Percentiles rank a stretch among this genome's conserved stretches.
phyloP scores from a whole-genome alignment of 2,329 filamentous ascomycete genomes.

The Paraphaeosphaeria sporulosa region DNA sequence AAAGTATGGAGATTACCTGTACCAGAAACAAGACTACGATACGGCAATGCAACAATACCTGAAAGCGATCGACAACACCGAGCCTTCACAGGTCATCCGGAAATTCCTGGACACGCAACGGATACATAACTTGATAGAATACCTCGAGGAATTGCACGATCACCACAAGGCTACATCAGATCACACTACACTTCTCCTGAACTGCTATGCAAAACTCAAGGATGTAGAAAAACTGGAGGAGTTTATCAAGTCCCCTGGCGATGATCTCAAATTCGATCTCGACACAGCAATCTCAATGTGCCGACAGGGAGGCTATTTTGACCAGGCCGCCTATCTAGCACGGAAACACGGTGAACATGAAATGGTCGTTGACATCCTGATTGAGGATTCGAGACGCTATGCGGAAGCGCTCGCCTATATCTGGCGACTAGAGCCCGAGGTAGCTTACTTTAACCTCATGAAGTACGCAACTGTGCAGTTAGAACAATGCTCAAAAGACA shows the following conservation, averaged over 20 bases:
- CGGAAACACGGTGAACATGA: constrained; percentile 94
- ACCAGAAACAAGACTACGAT: constrained; percentile 95
- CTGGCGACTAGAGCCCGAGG: constrained; percentile 81
- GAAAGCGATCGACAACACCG: constrained; percentile 92
- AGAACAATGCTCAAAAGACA: constrained; percentile 81
- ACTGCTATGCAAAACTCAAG: constrained; percentile 98
- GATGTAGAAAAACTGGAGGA: constrained; percentile 95
- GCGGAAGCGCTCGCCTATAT: constrained; percentile 89
- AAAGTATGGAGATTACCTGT: constrained; percentile 91
- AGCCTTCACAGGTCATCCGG: constrained; percentile 93
- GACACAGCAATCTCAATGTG: constrained; percentile 99
- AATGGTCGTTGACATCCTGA: constrained; percentile 91
- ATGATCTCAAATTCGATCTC: constrained; percentile 94
- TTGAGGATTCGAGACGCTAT: constrained; percentile 94
- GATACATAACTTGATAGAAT: constrained; percentile 97
- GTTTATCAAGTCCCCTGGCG: constrained; percentile 94
- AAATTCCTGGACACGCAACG: constrained; percentile 97
- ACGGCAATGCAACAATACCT: constrained; percentile 99
- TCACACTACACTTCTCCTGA: constrained; percentile 91
- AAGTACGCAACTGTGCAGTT: constrained; percentile 93
- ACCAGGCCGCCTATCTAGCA: constrained; percentile 94
- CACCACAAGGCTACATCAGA: constrained; percentile 92
- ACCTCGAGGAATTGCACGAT: constrained; percentile 94
- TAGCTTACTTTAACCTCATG: constrained; percentile 86
- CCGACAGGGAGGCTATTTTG: constrained; percentile 93